Evolutionary conservation across 805 yeast species (phyloP).

Genomic region (Candida awuae): DNA sequence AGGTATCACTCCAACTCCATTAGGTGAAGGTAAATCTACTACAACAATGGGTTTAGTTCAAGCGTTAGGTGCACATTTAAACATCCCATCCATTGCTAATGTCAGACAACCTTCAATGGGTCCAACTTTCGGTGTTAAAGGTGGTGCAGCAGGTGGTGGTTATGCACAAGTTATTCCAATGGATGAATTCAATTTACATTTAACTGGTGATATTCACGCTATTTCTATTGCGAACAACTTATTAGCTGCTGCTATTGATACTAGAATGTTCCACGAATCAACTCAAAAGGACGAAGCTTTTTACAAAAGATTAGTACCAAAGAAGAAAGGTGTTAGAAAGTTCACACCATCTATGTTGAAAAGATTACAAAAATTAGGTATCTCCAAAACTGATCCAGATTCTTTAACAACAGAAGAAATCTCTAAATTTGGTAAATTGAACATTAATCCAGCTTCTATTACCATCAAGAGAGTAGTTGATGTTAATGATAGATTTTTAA

Average conservation of each 20-base stretch:
- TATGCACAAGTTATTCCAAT: slow-evolving; percentile 81
- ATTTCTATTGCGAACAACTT: slow-evolving; percentile 75
- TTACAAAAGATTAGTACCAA: slow-evolving; percentile 68
- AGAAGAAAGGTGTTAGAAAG: slow-evolving; percentile 58
- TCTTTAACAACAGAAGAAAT: slow-evolving; percentile 65
- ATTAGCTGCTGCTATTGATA: slow-evolving; percentile 79
- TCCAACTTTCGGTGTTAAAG: slow-evolving; percentile 81
- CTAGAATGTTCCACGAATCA: slow-evolving; percentile 76
- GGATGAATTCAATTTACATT: slow-evolving; percentile 83
- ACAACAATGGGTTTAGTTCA: slow-evolving; percentile 79
- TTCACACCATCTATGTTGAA: slow-evolving; percentile 62
- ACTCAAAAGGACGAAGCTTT: slow-evolving; percentile 68
- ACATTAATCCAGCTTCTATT: slow-evolving; percentile 71
- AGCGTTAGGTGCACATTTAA: slow-evolving; percentile 70
- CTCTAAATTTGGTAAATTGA: slow-evolving; percentile 54
- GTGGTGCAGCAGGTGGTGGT: slow-evolving; percentile 91
- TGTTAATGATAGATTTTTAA: slow-evolving; percentile 70
- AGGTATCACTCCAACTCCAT: slow-evolving; percentile 80
- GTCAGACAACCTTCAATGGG: slow-evolving; percentile 88
- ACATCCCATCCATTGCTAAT: slow-evolving; percentile 64
- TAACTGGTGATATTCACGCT: slow-evolving; percentile 82
- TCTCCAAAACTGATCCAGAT: slow-evolving; percentile 62
- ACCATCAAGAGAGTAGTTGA: slow-evolving; percentile 82
- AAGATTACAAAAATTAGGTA: slow-evolving; percentile 62
- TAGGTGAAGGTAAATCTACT: slow-evolving; percentile 82